These are phyloP conservation scores for Lipomyces yamanashiensis DNA, from an alignment of 805 yeast genomes.

Conservation along the genomic window DNA sequence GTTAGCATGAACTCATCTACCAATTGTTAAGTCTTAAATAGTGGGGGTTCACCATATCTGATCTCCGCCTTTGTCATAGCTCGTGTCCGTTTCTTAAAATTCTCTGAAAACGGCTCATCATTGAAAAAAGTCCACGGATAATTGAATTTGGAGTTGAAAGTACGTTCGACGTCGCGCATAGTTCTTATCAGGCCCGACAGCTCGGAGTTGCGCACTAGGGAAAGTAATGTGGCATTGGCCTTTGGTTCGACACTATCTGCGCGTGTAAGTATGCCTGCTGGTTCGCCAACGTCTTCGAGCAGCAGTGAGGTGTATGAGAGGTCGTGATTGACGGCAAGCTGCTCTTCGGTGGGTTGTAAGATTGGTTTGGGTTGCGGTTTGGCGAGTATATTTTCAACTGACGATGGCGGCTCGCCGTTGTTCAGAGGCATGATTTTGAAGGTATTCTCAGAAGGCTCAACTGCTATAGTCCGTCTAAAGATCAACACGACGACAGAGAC, in stretches of 20 bases:
- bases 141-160: slow-evolving; percentile 69
- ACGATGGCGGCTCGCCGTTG: background rate
- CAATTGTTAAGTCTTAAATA: background rate
- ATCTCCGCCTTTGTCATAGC: slow-evolving; percentile 50
- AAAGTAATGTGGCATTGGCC: slow-evolving; percentile 77
- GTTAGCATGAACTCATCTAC: slow-evolving; percentile 50
- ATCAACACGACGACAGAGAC: background rate
- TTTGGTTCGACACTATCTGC: slow-evolving; percentile 39
- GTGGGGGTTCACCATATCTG: slow-evolving; percentile 51
- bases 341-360: background rate
- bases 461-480: background rate
- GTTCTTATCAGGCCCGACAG: slow-evolving; percentile 54
- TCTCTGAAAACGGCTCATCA: slow-evolving; percentile 65
- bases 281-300: slow-evolving; percentile 41
- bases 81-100: slow-evolving; percentile 56
- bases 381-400: background rate
- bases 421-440: no score
- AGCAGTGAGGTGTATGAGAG: slow-evolving; percentile 26
- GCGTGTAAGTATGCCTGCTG: slow-evolving; percentile 36
- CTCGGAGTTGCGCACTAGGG: slow-evolving; percentile 75
- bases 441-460: no score
- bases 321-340: background rate
- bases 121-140: slow-evolving; percentile 84
- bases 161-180: slow-evolving; percentile 62
- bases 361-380: background rate